phyloP scores from a whole-genome alignment of 495 filamentous ascomycete genomes.

The Thermochaetoides thermophila region DNA sequence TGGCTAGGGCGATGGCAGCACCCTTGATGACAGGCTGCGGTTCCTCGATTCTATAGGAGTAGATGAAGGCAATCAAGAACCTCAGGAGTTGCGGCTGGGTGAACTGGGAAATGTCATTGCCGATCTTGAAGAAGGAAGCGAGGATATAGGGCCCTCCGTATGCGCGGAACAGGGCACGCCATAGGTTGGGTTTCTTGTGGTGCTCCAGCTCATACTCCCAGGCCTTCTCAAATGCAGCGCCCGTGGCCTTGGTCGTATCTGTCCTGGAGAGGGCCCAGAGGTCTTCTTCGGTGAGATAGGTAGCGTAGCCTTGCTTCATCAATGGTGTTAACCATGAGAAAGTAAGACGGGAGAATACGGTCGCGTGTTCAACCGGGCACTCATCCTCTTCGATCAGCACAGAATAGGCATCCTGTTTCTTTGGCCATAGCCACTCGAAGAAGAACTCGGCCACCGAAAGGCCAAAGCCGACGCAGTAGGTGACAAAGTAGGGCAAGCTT shows the following conservation, averaged over 20 bases:
- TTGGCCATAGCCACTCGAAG: constrained; percentile 85
- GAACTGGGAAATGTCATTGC: constrained; percentile 74
- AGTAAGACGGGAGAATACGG: constrained; percentile 83
- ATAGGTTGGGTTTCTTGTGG: constrained; percentile 62
- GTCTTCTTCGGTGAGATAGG: constrained; percentile 89
- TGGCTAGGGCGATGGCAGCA: constrained; percentile 73
- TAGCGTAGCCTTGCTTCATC: constrained; percentile 90
- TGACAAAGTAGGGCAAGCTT: constrained; percentile 61
- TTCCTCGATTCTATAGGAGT: constrained; percentile 50
- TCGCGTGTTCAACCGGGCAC: constrained; percentile 88
- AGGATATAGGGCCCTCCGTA: constrained; percentile 74
- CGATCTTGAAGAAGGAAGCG: constrained; percentile 68
- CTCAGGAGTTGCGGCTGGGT: constrained; percentile 84
- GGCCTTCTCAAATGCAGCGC: constrained; percentile 47
- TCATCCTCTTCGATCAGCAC: constrained; percentile 72
- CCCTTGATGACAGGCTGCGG: constrained; percentile 72
- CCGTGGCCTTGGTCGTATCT: constrained; percentile 63
- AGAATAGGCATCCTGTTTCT: constrained; percentile 70
- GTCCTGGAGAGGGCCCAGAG: constrained; percentile 78
- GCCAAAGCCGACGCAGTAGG: constrained; percentile 59
- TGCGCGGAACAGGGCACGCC: constrained; percentile 73
- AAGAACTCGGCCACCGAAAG: constrained; percentile 60
- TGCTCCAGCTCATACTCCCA: constrained; percentile 70
- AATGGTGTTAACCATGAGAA: constrained; percentile 98
- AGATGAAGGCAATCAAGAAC: constrained; percentile 71